These are phyloP conservation scores for Hippophae tibetana DNA, from an alignment of 306 rosid genomes.

Conservation along the genomic window DNA sequence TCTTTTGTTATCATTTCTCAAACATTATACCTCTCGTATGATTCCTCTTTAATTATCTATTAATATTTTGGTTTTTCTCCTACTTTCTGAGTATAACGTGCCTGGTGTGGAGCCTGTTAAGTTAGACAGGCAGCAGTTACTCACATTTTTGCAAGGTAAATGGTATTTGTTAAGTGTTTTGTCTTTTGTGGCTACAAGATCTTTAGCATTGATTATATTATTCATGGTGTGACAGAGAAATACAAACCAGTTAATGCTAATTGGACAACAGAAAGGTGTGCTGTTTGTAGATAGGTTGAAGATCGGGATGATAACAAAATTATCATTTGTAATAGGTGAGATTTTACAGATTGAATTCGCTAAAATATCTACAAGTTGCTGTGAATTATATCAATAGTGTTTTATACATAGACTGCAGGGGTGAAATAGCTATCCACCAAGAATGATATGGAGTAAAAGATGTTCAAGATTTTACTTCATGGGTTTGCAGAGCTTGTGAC, in stretches of 20 bases:
- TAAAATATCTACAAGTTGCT: neutral
- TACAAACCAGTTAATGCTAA: constrained; percentile 75
- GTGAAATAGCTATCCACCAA: constrained; percentile 97
- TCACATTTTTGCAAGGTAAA: constrained; percentile 66
- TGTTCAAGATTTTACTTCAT: constrained; percentile 82
- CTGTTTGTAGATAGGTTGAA: constrained; percentile 96
- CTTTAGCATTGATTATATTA: constrained; percentile 7
- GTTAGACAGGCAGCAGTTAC: constrained; percentile 59
- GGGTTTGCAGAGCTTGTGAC: constrained; percentile 96
- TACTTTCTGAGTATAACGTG: constrained; percentile 55
- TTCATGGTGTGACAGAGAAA: constrained; percentile 47
- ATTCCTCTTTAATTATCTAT: constrained; percentile 12
- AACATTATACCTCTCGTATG: neutral
- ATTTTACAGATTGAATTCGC: constrained; percentile 17
- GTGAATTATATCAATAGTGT: neutral
- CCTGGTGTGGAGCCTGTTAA: constrained; percentile 35
- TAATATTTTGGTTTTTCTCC: constrained; percentile 23
- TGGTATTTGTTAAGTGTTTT: neutral
- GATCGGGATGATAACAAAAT: constrained; percentile 97
- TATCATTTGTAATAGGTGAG: constrained; percentile 86
- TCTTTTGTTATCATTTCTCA: neutral
- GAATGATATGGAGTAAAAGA: constrained; percentile 90
- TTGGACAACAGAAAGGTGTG: constrained; percentile 97
- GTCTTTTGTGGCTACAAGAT: constrained; percentile 7
- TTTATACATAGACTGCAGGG: constrained; percentile 32